phyloP scores from a whole-genome alignment of 2,329 filamentous ascomycete genomes.

The Xylariales sp. region DNA sequence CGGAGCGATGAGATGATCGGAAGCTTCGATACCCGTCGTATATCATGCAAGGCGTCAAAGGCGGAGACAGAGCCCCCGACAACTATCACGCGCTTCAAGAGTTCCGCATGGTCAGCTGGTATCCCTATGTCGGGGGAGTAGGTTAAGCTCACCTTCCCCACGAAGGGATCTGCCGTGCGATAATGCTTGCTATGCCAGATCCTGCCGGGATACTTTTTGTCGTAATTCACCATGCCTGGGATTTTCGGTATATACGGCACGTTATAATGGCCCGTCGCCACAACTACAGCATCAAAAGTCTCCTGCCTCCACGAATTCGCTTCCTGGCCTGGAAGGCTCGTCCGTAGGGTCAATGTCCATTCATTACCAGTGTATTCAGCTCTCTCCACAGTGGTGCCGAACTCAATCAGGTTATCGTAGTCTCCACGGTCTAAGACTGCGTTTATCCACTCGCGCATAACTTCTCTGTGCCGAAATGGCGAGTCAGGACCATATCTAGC shows the following conservation, averaged over 20 bases:
- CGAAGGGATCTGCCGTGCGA: conserved; percentile 39
- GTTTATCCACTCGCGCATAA: conserved; percentile 51
- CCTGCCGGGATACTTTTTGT: conserved; percentile 39
- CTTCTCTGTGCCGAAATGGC: conserved; percentile 57
- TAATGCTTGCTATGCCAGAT: conserved; percentile 53
- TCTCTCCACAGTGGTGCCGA: conserved; percentile 58
- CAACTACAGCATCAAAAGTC: conserved; percentile 55
- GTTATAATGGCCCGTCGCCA: conserved; percentile 57
- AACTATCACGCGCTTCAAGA: conserved; percentile 50
- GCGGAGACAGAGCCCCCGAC: conserved; percentile 63
- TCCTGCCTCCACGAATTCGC: conserved; percentile 60
- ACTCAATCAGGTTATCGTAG: conserved; percentile 47
- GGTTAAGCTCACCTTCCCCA: conserved; percentile 33
- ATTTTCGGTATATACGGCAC: conserved; percentile 49
- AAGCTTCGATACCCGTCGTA: conserved; percentile 10
- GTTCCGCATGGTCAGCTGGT: not conserved
- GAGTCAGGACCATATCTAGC: conserved; percentile 50
- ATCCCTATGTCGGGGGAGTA: not conserved
- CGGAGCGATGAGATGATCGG: conserved; percentile 18
- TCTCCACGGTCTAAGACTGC: conserved; percentile 45
- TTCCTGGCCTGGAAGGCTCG: conserved; percentile 18
- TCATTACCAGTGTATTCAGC: conserved; percentile 43
- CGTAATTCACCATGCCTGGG: conserved; percentile 42
- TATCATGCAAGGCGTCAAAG: conserved; percentile 41
- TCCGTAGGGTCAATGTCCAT: conserved; percentile 52